phyloP scores from a whole-genome alignment of 331 rosid genomes.

The Pyracantha coccinea region DNA sequence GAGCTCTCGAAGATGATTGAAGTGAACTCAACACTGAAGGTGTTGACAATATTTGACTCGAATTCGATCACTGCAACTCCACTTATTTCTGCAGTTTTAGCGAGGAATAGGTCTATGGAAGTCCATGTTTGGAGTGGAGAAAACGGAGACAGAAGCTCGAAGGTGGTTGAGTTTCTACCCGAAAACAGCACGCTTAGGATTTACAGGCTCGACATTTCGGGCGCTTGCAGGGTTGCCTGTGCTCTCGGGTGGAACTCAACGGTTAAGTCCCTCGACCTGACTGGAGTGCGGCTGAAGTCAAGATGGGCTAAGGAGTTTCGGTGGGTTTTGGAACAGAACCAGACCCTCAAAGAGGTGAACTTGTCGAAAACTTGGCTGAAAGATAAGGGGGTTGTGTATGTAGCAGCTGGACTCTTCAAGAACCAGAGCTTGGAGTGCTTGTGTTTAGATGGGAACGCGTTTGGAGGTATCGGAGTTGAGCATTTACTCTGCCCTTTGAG shows the following conservation, averaged over 20 bases:
- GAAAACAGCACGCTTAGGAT: constrained; percentile 57
- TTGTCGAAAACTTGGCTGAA: constrained; percentile 65
- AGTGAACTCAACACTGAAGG: constrained; percentile 61
- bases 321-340: constrained; percentile 80
- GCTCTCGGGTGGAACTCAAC: constrained; percentile 84
- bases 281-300: constrained; percentile 68
- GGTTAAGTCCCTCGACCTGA: constrained; percentile 69
- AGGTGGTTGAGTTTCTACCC: constrained; percentile 86
- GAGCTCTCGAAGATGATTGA: constrained; percentile 92
- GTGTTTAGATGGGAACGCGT: constrained; percentile 61
- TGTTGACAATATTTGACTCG: constrained; percentile 69
- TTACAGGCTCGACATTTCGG: constrained; percentile 55
- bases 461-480: constrained; percentile 65
- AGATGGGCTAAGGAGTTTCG: constrained; percentile 83
- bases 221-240: constrained; percentile 72
- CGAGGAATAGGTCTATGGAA: constrained; percentile 68
- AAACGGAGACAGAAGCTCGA: constrained; percentile 53
- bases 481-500: constrained; percentile 84
- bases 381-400: constrained; percentile 67
- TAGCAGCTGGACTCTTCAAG: constrained; percentile 85
- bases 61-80: constrained; percentile 66
- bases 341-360: constrained; percentile 54
- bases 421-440: constrained; percentile 57
- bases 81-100: constrained; percentile 78
- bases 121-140: constrained; percentile 84